Conservation (phyloP, 2,329 filamentous ascomycete species). For the Beauveria bassiana region DNA sequence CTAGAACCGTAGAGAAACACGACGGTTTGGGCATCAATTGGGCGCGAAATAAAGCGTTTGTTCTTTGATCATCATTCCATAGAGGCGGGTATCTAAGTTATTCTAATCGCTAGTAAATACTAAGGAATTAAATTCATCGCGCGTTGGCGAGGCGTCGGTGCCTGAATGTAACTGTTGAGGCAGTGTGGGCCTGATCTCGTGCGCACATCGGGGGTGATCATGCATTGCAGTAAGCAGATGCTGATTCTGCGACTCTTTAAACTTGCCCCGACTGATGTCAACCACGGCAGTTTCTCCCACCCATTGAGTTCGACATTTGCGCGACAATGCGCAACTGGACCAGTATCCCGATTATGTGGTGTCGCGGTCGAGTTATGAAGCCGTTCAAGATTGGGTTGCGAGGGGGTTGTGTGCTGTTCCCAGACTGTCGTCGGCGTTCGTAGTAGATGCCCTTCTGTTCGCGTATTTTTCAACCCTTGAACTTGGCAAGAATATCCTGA, state of each 20-base stretch:
- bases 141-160: background rate
- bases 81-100: background rate
- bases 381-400: background rate
- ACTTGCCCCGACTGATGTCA: background rate
- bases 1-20: slow-evolving; percentile 21
- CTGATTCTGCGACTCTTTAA: background rate
- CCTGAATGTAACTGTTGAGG: background rate
- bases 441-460: background rate
- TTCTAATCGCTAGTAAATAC: background rate
- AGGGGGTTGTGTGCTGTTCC: background rate
- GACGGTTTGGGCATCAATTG: slow-evolving; percentile 12
- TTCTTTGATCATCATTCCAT: background rate
- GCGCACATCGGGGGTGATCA: background rate
- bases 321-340: background rate
- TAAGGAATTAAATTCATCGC: background rate
- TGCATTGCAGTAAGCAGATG: background rate
- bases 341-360: background rate
- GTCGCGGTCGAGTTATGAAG: background rate
- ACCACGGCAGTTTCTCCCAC: no score
- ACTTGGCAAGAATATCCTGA: slow-evolving; percentile 59
- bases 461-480: slow-evolving; percentile 49
- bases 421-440: background rate
- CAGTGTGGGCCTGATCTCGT: slow-evolving; percentile 12
- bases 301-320: background rate
- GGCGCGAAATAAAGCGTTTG: background rate